These are phyloP conservation scores for Botryosphaeria dothidea DNA, from an alignment of 2,329 filamentous ascomycete species.

Conservation along the genomic window DNA sequence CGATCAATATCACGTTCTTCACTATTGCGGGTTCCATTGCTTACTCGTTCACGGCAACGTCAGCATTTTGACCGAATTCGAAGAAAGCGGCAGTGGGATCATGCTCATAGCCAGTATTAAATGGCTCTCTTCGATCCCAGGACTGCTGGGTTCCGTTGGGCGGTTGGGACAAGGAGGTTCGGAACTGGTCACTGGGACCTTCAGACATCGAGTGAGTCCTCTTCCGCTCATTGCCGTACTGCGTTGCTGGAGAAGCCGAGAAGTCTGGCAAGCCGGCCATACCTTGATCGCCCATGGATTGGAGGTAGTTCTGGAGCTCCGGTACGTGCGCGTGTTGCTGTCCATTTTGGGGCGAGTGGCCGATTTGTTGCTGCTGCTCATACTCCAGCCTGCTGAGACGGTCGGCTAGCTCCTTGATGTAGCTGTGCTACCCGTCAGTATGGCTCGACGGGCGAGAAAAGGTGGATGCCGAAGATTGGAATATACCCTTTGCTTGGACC, in stretches of 20 bases:
- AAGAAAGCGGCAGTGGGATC: slow-evolving; percentile 25
- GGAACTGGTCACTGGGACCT: slow-evolving; percentile 33
- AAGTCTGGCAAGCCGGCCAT: slow-evolving; percentile 29
- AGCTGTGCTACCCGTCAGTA: slow-evolving; percentile 25
- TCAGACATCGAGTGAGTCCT: slow-evolving; percentile 42
- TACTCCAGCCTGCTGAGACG: slow-evolving; percentile 39
- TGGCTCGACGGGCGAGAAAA: no score
- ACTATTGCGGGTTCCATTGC: not conserved
- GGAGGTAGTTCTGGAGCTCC: slow-evolving; percentile 16
- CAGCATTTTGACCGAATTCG: slow-evolving; percentile 31
- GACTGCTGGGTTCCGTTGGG: slow-evolving; percentile 21
- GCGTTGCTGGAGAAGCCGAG: slow-evolving; percentile 29
- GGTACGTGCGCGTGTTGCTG: slow-evolving; percentile 11
- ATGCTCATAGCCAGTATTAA: slow-evolving; percentile 20
- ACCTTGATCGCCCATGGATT: slow-evolving; percentile 29
- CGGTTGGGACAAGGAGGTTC: slow-evolving; percentile 26
- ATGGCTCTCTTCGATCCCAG: slow-evolving; percentile 28
- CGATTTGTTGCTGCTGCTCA: slow-evolving; percentile 8
- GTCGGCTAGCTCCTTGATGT: slow-evolving; percentile 43
- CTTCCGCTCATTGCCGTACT: slow-evolving; percentile 32
- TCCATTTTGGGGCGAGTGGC: slow-evolving; percentile 13
- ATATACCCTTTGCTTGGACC: slow-evolving; percentile 43
- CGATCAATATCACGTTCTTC: slow-evolving; percentile 21
- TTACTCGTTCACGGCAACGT: slow-evolving; percentile 10
- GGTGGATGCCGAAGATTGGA: no score